Conservation (phyloP, 768 basidiomycete species). For the Russula earlei region DNA sequence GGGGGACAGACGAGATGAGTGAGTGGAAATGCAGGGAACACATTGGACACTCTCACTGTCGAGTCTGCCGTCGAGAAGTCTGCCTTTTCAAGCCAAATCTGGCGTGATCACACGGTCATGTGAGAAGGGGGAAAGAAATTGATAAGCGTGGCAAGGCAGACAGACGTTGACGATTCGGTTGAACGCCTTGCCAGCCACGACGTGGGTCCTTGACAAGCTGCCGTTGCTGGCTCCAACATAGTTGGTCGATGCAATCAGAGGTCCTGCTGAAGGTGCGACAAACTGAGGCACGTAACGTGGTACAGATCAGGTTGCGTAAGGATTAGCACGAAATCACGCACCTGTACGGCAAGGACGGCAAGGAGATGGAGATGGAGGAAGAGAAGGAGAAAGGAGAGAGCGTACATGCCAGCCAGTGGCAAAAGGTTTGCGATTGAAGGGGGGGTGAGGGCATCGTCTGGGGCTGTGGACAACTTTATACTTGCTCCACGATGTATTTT, state of each 20-base stretch:
- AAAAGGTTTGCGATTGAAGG: too few relatives aligned
- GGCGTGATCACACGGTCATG: not conserved
- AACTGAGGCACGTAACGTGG: conserved; percentile 23
- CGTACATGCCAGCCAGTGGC: too few relatives aligned
- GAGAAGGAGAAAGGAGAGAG: not conserved
- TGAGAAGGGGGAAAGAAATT: not conserved
- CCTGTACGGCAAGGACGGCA: conserved; percentile 2
- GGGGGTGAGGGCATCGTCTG: too few relatives aligned
- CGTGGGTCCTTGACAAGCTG: conserved; percentile 32
- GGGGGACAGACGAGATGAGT: conserved; percentile 19
- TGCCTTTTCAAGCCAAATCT: conserved; percentile 59
- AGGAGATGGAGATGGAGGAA: too few relatives aligned
- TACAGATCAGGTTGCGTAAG: not conserved
- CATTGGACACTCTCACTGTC: not conserved
- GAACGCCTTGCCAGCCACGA: conserved; percentile 36
- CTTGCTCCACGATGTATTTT: too few relatives aligned
- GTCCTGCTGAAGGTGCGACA: conserved; percentile 24
- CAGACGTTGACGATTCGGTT: conserved; percentile 35
- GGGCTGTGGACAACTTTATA: too few relatives aligned
- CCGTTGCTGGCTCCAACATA: conserved; percentile 36
- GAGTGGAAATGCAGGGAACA: not conserved
- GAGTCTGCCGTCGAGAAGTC: conserved; percentile 33
- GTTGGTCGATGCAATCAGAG: conserved; percentile 26
- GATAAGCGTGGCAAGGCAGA: not conserved
- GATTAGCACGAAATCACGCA: not conserved